phyloP scores from a whole-genome alignment of 169 alveolate genomes.

The Babesia caballi region DNA sequence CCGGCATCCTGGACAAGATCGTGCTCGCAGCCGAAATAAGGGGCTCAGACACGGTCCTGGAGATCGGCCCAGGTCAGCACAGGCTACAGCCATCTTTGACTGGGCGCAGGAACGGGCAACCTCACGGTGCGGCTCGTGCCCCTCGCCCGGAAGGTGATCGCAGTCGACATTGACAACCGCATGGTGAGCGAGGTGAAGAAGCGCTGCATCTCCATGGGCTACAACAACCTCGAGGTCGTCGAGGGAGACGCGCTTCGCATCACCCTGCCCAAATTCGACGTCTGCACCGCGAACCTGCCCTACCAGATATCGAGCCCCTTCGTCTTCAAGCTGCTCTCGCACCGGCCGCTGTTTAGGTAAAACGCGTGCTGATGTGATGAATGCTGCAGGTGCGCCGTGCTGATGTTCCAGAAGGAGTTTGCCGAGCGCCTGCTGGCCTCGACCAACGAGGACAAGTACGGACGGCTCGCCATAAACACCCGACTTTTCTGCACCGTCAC shows the following conservation, averaged over 20 bases:
- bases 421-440: constrained; percentile 96
- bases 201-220: constrained; percentile 86
- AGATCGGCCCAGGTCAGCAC: constrained; percentile 95
- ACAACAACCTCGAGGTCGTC: constrained; percentile 81
- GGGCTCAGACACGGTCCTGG: constrained; percentile 95
- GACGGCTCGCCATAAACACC: constrained; percentile 96
- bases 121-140: constrained; percentile 93
- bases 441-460: constrained; percentile 93
- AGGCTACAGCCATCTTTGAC: background rate
- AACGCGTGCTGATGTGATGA: background rate
- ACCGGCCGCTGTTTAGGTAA: constrained; percentile 90
- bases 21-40: constrained; percentile 94
- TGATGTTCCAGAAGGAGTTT: constrained; percentile 98
- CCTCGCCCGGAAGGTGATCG: constrained; percentile 94
- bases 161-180: constrained; percentile 97
- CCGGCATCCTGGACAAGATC: constrained; percentile 94
- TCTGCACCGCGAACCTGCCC: constrained; percentile 98
- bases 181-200: constrained; percentile 98
- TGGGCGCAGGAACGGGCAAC: constrained; percentile 89
- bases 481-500: constrained; percentile 86
- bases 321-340: constrained; percentile 94
- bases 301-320: constrained; percentile 99
- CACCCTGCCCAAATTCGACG: constrained; percentile 93
- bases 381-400: constrained; percentile 98
- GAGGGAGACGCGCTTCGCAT: constrained; percentile 94